Evolutionary conservation across 73 alveolate genomes (phyloP), one percentile per base, ranked within the genome.

Genomic region (Symbiodinium pilosum): DNA sequence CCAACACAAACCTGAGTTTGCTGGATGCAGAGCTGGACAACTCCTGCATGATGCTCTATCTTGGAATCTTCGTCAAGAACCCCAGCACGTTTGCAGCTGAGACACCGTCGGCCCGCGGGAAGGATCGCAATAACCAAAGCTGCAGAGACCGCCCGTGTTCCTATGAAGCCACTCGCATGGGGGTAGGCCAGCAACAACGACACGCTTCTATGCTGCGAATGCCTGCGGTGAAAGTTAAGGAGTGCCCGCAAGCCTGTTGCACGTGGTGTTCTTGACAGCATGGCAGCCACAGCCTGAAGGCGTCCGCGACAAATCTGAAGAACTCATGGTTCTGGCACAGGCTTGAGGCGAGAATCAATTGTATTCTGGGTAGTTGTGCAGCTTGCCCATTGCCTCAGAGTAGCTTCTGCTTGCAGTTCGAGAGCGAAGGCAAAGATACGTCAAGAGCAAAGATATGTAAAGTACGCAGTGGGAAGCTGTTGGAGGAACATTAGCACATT

Each of bases 41-140:
- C n/a, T n/a, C n/a, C n/a, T n/a, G n/a, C 32, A 18, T 7, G 54
- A 34, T 81, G 54, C 36, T 34, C 21, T 81, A 39, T 44, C 39
- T 30, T 39, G 52, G 41, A 12, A 32, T 34, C 87, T 81, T 38
- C 41, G 28, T 28, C n/a, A 2, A 12, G 69, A 9, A 52, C 69
- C 69, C 69, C 9, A 9, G 20, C 28, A 12, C 20, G 69, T 12
- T 12, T 9, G 69, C 69, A n/a, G n/a, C n/a, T n/a, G n/a, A n/a
- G n/a, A n/a, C n/a, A 42, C 97, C 24, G 97, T 91, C 28, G 97
- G 97, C 89, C 97, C 97, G 39, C 97, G 64, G 52, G 97, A 91
- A 34, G 36, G 47, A 38, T 91, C 97, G 77, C 97, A 91, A 12
- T 41, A 83, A 12, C 97, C 97, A 52, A 91, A 36, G 36, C 40